Conservation (phyloP, 2,329 filamentous ascomycete genomes). For the Pezicula carpinea region DNA sequence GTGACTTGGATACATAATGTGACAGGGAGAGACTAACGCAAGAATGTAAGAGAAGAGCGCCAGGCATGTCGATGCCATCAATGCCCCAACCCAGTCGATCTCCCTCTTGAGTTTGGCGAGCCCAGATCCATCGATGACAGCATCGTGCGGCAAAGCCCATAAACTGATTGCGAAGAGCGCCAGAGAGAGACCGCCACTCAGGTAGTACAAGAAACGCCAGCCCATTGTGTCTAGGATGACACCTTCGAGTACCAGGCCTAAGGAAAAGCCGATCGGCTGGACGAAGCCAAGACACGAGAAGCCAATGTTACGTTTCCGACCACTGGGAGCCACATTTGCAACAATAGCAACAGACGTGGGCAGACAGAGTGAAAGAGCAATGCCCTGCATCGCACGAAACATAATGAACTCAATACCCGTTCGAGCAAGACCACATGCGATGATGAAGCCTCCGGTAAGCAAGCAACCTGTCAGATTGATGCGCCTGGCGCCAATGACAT, state of each 20-base stretch:
- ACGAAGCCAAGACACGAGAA: constrained; percentile 41
- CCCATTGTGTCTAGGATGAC: constrained; percentile 41
- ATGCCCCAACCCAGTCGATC: constrained; percentile 50
- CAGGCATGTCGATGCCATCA: constrained; percentile 41
- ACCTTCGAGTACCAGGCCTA: constrained; percentile 46
- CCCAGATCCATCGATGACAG: constrained; percentile 25
- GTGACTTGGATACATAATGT: not conserved
- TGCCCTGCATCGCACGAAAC: constrained; percentile 40
- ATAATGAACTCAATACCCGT: constrained; percentile 39
- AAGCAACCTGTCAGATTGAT: constrained; percentile 41
- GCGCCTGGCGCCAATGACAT: constrained; percentile 39
- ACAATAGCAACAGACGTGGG: constrained; percentile 46
- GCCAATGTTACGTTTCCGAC: constrained; percentile 33
- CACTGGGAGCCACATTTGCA: constrained; percentile 36
- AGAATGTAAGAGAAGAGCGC: constrained; percentile 48
- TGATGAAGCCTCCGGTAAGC: constrained; percentile 36
- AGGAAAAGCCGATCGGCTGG: constrained; percentile 43
- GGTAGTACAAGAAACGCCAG: constrained; percentile 44
- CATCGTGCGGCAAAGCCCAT: constrained; percentile 31
- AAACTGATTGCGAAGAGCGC: constrained; percentile 31
- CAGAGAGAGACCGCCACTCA: constrained; percentile 32
- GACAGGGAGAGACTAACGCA: constrained; percentile 35
- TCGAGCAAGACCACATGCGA: constrained; percentile 37
- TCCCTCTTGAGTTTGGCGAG: constrained; percentile 30
- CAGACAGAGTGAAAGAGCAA: constrained; percentile 42